Conservation (phyloP, 2,329 filamentous ascomycete genomes). For the Chlorencoelia australis region DNA sequence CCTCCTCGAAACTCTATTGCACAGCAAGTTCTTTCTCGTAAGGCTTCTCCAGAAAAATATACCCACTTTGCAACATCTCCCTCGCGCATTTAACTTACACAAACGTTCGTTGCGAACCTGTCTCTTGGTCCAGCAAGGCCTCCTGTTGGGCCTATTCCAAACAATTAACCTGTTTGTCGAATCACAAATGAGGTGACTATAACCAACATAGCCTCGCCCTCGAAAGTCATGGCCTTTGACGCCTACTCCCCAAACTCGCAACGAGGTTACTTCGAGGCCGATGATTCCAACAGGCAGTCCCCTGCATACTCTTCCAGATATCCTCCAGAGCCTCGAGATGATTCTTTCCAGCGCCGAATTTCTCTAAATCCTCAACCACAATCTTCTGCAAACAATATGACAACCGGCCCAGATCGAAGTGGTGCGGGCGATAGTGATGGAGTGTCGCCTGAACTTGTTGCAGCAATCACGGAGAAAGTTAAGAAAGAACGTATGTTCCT, state of each 20-base stretch:
- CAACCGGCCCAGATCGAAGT: constrained; percentile 10
- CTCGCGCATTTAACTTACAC: no score
- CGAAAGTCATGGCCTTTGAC: constrained; percentile 19
- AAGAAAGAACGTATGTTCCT: constrained; percentile 41
- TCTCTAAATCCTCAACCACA: constrained; percentile 13
- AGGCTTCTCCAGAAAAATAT: no score
- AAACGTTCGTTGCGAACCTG: no score
- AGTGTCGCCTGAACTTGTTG: constrained; percentile 49
- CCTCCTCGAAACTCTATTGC: no score
- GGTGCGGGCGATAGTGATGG: constrained; percentile 26
- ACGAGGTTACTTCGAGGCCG: constrained; percentile 15
- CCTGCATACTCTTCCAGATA: constrained; percentile 17
- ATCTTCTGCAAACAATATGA: constrained; percentile 17
- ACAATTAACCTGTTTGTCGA: no score
- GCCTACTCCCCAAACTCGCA: constrained; percentile 17
- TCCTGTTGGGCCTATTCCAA: no score
- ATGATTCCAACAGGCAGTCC: constrained; percentile 9
- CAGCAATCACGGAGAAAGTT: constrained; percentile 48
- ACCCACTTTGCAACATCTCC: no score
- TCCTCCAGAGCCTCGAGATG: constrained; percentile 18
- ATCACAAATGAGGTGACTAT: constrained; percentile 17
- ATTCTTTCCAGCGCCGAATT: constrained; percentile 11
- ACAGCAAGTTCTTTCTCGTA: no score
- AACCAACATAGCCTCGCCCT: constrained; percentile 16
- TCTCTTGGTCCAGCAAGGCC: no score